Conservation (phyloP, 2,329 filamentous ascomycete genomes). For the Verticillium klebahnii region DNA sequence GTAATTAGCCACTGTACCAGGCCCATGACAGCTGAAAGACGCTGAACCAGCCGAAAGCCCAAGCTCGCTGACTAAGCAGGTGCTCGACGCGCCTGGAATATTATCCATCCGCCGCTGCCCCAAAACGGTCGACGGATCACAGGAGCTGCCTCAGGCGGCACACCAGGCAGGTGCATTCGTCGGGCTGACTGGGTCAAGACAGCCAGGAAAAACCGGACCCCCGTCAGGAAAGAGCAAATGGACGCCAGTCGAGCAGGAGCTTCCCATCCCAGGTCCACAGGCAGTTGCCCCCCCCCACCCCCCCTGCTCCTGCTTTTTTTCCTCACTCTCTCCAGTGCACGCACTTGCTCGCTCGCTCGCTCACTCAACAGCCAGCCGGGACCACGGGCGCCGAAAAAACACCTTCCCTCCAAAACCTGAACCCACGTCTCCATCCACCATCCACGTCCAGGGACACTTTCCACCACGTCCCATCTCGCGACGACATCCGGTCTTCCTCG, state of each 20-base stretch:
- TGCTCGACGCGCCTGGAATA: background rate
- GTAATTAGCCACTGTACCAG: no score
- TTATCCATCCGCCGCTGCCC: background rate
- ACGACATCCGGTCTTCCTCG: background rate
- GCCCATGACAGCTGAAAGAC: no score
- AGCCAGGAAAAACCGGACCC: background rate
- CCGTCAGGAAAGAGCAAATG: background rate
- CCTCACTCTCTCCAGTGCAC: background rate
- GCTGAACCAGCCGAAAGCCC: no score
- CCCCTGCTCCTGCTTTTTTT: background rate
- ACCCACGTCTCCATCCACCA: background rate
- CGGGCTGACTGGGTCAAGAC: background rate
- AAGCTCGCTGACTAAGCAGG: background rate
- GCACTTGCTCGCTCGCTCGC: background rate
- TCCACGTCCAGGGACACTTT: background rate
- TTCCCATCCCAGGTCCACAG: background rate
- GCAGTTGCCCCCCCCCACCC: background rate
- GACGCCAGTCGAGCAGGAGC: background rate
- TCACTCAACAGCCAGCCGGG: background rate
- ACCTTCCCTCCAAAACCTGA: background rate
- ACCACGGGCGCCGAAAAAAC: background rate
- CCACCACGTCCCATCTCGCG: background rate
- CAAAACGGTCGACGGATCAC: background rate
- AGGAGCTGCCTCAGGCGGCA: background rate
- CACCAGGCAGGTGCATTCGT: background rate